Evolutionary conservation across 441 rosid species (phyloP), one percentile per base, ranked within the genome.

Genomic region (Capsella rubella): DNA sequence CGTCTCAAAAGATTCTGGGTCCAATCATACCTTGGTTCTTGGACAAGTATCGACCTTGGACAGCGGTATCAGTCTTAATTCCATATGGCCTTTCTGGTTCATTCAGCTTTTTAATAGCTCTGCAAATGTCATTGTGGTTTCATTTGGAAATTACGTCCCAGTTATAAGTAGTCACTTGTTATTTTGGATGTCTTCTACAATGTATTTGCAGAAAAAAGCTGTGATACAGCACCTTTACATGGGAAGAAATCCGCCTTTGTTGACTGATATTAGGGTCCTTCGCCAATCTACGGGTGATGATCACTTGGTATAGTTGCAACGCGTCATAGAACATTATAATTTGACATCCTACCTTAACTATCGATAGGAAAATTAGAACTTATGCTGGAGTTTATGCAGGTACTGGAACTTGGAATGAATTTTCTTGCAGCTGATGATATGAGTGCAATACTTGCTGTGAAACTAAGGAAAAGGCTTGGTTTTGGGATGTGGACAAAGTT

Each of bases 21-120:
- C 98, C 98, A 3, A 89, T 95, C 64, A 86, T 91, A 62, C 99
- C 97, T 73, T 95, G 99, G 99, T 95, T 95, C 89, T 62, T 95
- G 81, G 91, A 88, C n/a, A 95, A 92, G 84, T 95, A 90, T 82
- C 90, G 89, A 81, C 99, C 99, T 1, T 92, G 99, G 99, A 91
- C 96, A 15, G 97, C 91, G 64, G 99, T 95, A 76, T 61, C 1
- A 1, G 3, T 39, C 43, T 35, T 50, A 14, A 4, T 6, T 45
- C 16, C 31, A 4, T 43, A 42, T 61, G 12, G 35, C 21, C 28
- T 37, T 16, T 58, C 15, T 65, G 6, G 59, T 55, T 12, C 25
- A 40, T 60, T 8, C 9, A 53, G 34, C 12, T 25, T 43, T 15
- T 13, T 16, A 64, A 49, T 27, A 67, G 13, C 47, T 54, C 15